Evolutionary conservation across 441 rosid genomes (phyloP), one percentile per base, ranked within the genome.

Genomic region (Croton laevigatus): DNA sequence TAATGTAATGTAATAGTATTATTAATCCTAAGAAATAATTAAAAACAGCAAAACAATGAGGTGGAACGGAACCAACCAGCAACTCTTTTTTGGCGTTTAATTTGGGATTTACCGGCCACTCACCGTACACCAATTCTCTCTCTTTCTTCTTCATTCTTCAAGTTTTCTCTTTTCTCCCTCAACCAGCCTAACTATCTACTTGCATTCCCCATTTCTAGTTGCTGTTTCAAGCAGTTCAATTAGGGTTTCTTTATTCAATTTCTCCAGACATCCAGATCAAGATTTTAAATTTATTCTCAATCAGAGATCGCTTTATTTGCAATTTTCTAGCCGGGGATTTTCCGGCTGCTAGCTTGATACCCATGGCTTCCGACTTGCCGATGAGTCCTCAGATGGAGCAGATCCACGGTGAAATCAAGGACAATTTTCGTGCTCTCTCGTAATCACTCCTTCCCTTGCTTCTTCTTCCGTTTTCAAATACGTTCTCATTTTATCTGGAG

Each of bases 371-470:
- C 51, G 82, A 83, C 54, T 76, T 94, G 59, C 94, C 82, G 78
- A 88, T 90, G 98, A 84, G 74, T 64, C 88, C 94, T 65, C 94
- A 85, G 82, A 78, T 94, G 88, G 98, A 94, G 88, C 99, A 90
- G 94, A 94, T 90, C 93, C 94, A 92, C 71, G 96, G 94, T 53
- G 94, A 91, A 83, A 91, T 91, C 73, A 91, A 88, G 66, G 97
- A 94, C 79, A 84, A 88, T 71, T 91, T 94, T 65, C 91, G 99
- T 70, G 99, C 96, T 58, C 94, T 94, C 73, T 85, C 96, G 98
- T 92, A 87, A 70, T 81, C 73, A 66, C 59, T 60, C 46, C 62
- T 62, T 49, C 66, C 46, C 55, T 13, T 20, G 37, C 27, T 27
- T 0, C 6, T 22, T 7, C 52, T 48, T 48, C 52, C 16, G 68